Base-by-base conservation (phyloP, 129 eudicot species). In the Helianthus tuberosus region DNA sequence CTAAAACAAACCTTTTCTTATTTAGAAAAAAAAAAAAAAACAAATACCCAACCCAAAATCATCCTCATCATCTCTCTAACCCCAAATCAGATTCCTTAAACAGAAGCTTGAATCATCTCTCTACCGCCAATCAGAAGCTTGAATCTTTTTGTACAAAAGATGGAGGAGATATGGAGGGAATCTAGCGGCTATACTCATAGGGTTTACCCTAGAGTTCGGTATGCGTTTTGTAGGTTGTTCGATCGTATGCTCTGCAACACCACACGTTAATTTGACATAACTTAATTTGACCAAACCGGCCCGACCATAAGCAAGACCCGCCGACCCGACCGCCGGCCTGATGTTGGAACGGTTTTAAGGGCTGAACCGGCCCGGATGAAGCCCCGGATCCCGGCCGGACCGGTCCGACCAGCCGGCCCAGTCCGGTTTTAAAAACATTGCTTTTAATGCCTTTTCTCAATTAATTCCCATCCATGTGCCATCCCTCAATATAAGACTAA, bases 101-200 rank as follows among this genome's bases (percentile, higher is more conserved):
- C 63, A 48, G n/a, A n/a, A n/a, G n/a, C n/a, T n/a, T n/a, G n/a
- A n/a, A n/a, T n/a, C 2, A 14, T 23, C 11, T 93, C 90, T 52
- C 73, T 93, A 3, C 98, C 98, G 3, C 98, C 98, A 11, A 43
- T 93, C 15, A 84, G 98, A 76, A 85, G 85, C 85, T 81, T 93
- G 72, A 93, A 84, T 78, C 82, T 79, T 9, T 93, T 93, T 39
- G 86, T 93, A 61, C 83, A 83, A 60, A 79, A 90, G 12, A 84
- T 93, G 59, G 96, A 93, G 53, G 97, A 89, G 23, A 16, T 90
- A 3, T 75, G 85, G 72, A 83, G 89, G 75, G 97, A 92, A 39
- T 80, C 96, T 2, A 89, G 96, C 48, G 75, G 73, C 9, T 75
- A 91, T 5, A 88, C 89, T 0, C 41, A 43, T 29, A 64, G 95